These are phyloP conservation scores for Axilococcus clingmanii DNA, from an alignment of 139 green algal species.

Conservation along the genomic window DNA sequence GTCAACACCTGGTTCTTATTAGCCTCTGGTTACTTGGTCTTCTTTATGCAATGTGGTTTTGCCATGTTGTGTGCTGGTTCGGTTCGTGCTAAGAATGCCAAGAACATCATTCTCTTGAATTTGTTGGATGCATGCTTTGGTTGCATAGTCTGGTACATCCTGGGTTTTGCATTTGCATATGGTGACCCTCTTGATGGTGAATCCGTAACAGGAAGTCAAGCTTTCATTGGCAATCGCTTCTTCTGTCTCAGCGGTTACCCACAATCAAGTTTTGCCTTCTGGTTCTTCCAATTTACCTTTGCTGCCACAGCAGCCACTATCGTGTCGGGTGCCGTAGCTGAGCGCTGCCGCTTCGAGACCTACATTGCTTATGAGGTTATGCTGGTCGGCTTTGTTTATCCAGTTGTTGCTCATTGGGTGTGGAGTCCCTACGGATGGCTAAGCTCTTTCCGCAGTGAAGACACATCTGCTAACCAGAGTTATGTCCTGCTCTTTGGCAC, in stretches of 20 bases:
- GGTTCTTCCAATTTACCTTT: slow-evolving; percentile 50
- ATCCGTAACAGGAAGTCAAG: neutral
- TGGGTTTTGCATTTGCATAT: slow-evolving; percentile 31
- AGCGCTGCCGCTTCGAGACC: slow-evolving; percentile 38
- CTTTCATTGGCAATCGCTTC: slow-evolving; percentile 29
- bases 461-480: too few species aligned
- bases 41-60: slow-evolving; percentile 80
- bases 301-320: slow-evolving; percentile 64
- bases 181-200: slow-evolving; percentile 19
- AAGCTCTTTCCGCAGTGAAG: neutral
- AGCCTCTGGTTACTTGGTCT: slow-evolving; percentile 28
- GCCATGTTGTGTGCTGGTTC: slow-evolving; percentile 70
- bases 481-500: slow-evolving; percentile 24
- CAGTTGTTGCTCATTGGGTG: slow-evolving; percentile 49
- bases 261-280: neutral
- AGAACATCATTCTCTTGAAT: slow-evolving; percentile 92
- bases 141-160: slow-evolving; percentile 26
- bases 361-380: slow-evolving; percentile 58
- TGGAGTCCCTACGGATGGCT: slow-evolving; percentile 40
- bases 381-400: slow-evolving; percentile 63
- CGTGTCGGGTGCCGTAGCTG: slow-evolving; percentile 55
- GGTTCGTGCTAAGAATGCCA: slow-evolving; percentile 70
- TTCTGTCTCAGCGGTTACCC: slow-evolving; percentile 15
- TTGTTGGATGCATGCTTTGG: slow-evolving; percentile 66
- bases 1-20: slow-evolving; percentile 7